Evolutionary conservation across 2,329 filamentous ascomycete genomes (phyloP), one percentile per base, ranked within the genome.

Genomic region (Neonectria coccinea): DNA sequence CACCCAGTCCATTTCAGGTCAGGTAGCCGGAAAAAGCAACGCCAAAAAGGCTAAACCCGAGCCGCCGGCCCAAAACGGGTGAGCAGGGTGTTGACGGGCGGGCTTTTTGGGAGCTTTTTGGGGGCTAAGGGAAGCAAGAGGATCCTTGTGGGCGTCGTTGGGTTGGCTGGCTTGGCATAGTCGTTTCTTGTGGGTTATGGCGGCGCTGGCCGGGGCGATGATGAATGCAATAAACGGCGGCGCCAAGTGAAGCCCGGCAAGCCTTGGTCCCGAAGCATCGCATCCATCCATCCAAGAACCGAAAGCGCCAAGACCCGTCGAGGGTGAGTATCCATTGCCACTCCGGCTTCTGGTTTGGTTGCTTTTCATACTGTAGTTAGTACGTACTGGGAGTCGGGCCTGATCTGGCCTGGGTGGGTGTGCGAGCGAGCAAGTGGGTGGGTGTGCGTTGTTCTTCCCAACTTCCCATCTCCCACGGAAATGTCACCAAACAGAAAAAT

Each of bases 1-100:
- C 12, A 33, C 14, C 54, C 22, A 57, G 60, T 53, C 47, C 33
- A 39, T 50, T 62, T 63, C 60, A 63, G 60, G 42, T 55, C 48
- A 59, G 50, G 42, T 44, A 54, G 55, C 60, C 55, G 50, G 55
- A 63, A 63, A 63, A 63, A 59, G 60, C 31, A 63, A 59, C 51
- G 22, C 41, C 22, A 29, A 55, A 25, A 56, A 44, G 44, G 18
- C 60, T 63, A 63, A 51, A 16, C 48, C 48, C 48, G 47, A 57
- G 42, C 31, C 50, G 48, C 42, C 11, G 25, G 14, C 50, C 48
- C 33, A 55, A 47, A 59, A 59, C 36, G 61, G 55, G 50, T 50
- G 33, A 55, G 42, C 6, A 44, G 55, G 44, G 25, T 16, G n/a
- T 42, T n/a, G 36, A 39, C 45, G 22, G 22, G 22, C 45, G 22